Conservation (phyloP, 179 eudicot genomes). For the Spergularia azorica region DNA sequence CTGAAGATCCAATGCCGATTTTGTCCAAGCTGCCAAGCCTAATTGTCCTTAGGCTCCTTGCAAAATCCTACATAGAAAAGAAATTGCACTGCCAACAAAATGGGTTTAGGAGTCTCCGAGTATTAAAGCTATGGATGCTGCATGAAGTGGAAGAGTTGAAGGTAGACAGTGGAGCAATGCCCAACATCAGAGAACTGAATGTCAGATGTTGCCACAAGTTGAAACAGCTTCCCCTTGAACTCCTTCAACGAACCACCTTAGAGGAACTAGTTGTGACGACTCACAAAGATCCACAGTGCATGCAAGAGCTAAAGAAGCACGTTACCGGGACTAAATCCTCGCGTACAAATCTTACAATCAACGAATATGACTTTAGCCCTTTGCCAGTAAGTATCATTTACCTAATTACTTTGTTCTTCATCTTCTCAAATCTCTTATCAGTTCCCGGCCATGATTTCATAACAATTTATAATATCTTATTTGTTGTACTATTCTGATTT, state of each 20-base stretch:
- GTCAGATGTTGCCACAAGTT: constrained; percentile 42
- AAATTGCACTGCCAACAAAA: constrained; percentile 27
- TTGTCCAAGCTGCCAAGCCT: constrained; percentile 37
- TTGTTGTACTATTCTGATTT: not conserved
- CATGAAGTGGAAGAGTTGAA: constrained; percentile 34
- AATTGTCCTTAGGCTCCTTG: constrained; percentile 45
- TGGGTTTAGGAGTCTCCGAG: constrained; percentile 34
- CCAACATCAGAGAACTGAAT: constrained; percentile 34
- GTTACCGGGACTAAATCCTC: constrained; percentile 4
- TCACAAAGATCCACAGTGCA: constrained; percentile 7
- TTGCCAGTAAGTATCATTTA: constrained; percentile 36
- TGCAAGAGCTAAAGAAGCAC: constrained; percentile 33
- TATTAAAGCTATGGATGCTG: constrained; percentile 50
- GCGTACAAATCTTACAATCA: constrained; percentile 16
- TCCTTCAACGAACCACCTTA: constrained; percentile 28
- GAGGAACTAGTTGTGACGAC: constrained; percentile 39
- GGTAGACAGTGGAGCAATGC: constrained; percentile 38
- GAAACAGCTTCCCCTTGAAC: constrained; percentile 26
- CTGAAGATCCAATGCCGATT: constrained; percentile 40
- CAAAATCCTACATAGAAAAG: constrained; percentile 34
- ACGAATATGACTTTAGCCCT: constrained; percentile 24
- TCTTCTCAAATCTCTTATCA: not conserved
- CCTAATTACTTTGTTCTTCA: not conserved
- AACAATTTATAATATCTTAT: no score
- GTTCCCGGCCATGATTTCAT: no score